A percentile compares a stretch with the other conserved stretches of the same genome.
Conservation (phyloP, 2,329 filamentous ascomycete genomes). For the Scedosporium minutisporum region DNA sequence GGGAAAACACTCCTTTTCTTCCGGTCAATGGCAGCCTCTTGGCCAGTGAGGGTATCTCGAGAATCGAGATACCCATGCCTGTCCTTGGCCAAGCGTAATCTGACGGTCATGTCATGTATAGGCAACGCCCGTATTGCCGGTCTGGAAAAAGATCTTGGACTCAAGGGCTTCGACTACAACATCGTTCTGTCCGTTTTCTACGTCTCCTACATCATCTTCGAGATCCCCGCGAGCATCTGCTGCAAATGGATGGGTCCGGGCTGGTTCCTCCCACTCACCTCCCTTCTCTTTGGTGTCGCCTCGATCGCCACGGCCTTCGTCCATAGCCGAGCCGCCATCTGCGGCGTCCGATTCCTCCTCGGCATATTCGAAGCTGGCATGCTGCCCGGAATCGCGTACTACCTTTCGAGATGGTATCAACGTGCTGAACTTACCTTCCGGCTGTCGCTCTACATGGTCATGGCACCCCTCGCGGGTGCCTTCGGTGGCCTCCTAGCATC, state of each 20-base stretch:
- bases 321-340: constrained; percentile 32
- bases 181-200: constrained; percentile 52
- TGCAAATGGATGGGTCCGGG: constrained; percentile 58
- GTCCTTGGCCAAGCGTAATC: background rate
- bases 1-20: constrained; percentile 6
- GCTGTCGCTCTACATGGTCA: constrained; percentile 54
- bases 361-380: constrained; percentile 56
- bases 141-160: constrained; percentile 42
- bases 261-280: constrained; percentile 51
- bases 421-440: constrained; percentile 42
- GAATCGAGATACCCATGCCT: too few species aligned
- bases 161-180: constrained; percentile 53
- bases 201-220: constrained; percentile 55
- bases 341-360: constrained; percentile 49
- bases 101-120: constrained; percentile 13
- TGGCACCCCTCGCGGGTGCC: constrained; percentile 55
- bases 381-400: constrained; percentile 57
- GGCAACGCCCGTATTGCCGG: constrained; percentile 52
- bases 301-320: constrained; percentile 56
- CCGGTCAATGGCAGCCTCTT: too few species aligned
- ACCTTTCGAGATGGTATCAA: constrained; percentile 53
- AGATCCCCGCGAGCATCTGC: constrained; percentile 51
- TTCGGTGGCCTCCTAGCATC: constrained; percentile 57
- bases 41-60: too few species aligned
- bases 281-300: constrained; percentile 47